These are phyloP conservation scores for Fomitopsis pulvina DNA, from an alignment of 768 basidiomycete species.

Conservation along the genomic window DNA sequence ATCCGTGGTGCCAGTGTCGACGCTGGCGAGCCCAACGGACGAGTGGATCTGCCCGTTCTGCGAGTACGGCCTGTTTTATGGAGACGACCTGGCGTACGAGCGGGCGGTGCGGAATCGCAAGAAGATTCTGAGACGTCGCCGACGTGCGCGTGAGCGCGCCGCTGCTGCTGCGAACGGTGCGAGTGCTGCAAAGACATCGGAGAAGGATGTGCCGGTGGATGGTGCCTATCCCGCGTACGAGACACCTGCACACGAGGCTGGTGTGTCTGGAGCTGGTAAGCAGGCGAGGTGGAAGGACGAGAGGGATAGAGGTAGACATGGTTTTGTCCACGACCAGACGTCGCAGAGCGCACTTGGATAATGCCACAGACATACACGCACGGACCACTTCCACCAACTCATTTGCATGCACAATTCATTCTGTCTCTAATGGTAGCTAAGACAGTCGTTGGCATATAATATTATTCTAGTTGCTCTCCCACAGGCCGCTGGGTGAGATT, in stretches of 20 bases:
- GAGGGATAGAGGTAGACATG: constrained; percentile 2
- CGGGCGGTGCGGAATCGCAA: constrained; percentile 65
- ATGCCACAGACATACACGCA: not conserved
- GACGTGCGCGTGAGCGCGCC: constrained; percentile 66
- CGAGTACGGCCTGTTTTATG: constrained; percentile 89
- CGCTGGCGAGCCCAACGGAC: constrained; percentile 55
- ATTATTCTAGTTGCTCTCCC: not conserved
- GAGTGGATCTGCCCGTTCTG: constrained; percentile 96
- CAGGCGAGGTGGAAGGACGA: constrained; percentile 17
- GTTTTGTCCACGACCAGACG: not conserved
- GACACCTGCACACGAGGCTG: constrained; percentile 23
- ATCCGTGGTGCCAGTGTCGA: constrained; percentile 21
- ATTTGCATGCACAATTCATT: not conserved
- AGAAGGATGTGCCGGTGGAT: constrained; percentile 18
- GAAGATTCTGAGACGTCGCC: constrained; percentile 65
- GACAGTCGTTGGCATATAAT: not conserved
- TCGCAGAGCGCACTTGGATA: constrained; percentile 1
- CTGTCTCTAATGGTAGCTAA: not conserved
- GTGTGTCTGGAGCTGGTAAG: constrained; percentile 19
- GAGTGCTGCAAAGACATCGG: constrained; percentile 11
- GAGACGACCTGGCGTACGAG: constrained; percentile 63
- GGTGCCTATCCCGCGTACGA: constrained; percentile 18
- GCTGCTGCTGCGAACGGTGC: constrained; percentile 46
- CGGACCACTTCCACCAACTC: not conserved
- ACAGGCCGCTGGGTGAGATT: not conserved